Evolutionary conservation across 1,139 yeast genomes (phyloP).

Genomic region (Nakaseomyces kungkrabaensis): DNA sequence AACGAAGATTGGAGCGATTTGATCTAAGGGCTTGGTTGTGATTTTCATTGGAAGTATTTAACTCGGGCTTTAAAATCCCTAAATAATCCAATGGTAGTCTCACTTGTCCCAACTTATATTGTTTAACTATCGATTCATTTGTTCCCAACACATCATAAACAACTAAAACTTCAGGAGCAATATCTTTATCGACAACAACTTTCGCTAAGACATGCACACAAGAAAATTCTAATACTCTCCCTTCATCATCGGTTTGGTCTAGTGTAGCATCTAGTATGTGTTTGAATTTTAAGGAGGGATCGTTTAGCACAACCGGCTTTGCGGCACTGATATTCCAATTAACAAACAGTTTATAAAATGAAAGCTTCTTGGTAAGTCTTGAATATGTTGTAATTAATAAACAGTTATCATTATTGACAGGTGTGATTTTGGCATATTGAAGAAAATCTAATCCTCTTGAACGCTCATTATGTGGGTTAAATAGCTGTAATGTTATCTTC

Average conservation of each 20-base stretch:
- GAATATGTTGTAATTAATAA: conserved; percentile 26
- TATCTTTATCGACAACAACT: conserved; percentile 22
- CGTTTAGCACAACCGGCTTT: conserved; percentile 20
- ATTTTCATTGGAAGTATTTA: conserved; percentile 5
- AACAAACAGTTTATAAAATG: conserved; percentile 26
- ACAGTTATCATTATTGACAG: conserved; percentile 26
- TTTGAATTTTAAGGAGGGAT: conserved; percentile 24
- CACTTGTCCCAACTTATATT: conserved; percentile 16
- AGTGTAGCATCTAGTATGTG: conserved; percentile 20
- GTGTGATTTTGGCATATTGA: conserved; percentile 26
- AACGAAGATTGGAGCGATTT: conserved; percentile 13
- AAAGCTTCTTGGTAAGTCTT: conserved; percentile 16
- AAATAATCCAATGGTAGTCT: conserved; percentile 15
- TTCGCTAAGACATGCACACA: conserved; percentile 25
- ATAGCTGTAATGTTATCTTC: conserved; percentile 26
- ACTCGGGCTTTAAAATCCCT: conserved; percentile 14
- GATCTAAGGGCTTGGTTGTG: conserved; percentile 10
- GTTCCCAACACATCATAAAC: conserved; percentile 21
- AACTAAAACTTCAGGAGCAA: conserved; percentile 24
- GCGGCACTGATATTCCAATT: conserved; percentile 25
- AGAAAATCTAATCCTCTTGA: conserved; percentile 27
- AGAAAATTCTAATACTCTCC: conserved; percentile 16
- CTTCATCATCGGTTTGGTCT: conserved; percentile 19
- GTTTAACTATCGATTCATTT: conserved; percentile 19
- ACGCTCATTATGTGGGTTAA: conserved; percentile 16